These are phyloP conservation scores for Phytophthora agathidicida DNA, from an alignment of 352 stramenopile species.

Conservation along the genomic window DNA sequence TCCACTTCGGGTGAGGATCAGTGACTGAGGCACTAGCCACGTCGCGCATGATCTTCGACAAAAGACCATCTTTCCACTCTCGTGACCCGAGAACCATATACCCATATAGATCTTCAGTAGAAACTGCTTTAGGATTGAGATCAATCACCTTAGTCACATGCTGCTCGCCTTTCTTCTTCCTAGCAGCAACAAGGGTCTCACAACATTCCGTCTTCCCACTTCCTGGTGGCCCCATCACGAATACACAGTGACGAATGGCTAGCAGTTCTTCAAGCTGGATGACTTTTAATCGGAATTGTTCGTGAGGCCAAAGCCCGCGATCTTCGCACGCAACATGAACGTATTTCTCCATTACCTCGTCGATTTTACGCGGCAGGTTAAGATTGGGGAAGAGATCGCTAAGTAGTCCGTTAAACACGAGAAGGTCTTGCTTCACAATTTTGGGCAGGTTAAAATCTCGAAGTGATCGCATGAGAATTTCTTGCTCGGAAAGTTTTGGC, in stretches of 20 bases:
- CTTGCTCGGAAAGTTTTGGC: slow-evolving; percentile 91
- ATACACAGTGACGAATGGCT: slow-evolving; percentile 95
- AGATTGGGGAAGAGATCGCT: slow-evolving; percentile 93
- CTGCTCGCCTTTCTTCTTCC: slow-evolving; percentile 74
- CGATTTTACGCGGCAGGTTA: slow-evolving; percentile 88
- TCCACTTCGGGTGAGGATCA: slow-evolving; percentile 91
- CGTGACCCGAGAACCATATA: slow-evolving; percentile 94
- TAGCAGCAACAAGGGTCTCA: slow-evolving; percentile 86
- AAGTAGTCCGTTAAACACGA: slow-evolving; percentile 94
- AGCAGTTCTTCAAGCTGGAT: slow-evolving; percentile 96
- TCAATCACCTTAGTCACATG: slow-evolving; percentile 81
- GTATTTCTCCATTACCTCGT: slow-evolving; percentile 90
- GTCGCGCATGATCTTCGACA: slow-evolving; percentile 95
- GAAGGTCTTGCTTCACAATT: slow-evolving; percentile 93
- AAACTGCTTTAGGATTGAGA: slow-evolving; percentile 96
- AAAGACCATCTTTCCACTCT: slow-evolving; percentile 96
- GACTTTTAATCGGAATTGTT: slow-evolving; percentile 94
- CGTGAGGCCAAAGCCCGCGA: slow-evolving; percentile 90
- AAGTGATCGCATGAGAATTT: slow-evolving; percentile 94
- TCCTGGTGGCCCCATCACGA: slow-evolving; percentile 94
- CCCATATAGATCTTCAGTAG: slow-evolving; percentile 96
- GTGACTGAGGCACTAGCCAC: slow-evolving; percentile 68
- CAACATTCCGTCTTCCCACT: slow-evolving; percentile 95
- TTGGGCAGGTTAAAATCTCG: slow-evolving; percentile 97
- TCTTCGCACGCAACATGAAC: slow-evolving; percentile 92